These are phyloP conservation scores for Fraxinus floribunda DNA, from an alignment of 305 asterid species.

Conservation along the genomic window DNA sequence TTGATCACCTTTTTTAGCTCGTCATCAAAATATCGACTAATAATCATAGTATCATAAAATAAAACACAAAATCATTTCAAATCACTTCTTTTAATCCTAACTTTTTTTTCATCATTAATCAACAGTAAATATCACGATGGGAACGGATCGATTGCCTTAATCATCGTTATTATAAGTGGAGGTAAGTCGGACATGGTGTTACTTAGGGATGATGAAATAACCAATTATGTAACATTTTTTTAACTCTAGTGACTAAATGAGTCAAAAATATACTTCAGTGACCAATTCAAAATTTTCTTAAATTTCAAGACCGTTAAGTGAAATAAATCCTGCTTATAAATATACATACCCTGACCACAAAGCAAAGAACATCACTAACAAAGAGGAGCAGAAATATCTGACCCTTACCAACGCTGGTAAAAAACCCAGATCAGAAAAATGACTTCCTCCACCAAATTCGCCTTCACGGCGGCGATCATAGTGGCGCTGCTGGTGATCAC, in stretches of 20 bases:
- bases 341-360: not conserved
- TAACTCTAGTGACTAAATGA: not conserved
- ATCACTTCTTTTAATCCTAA: not conserved
- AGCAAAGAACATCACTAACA: not conserved
- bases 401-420: not conserved
- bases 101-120: not conserved
- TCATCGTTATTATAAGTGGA: not conserved
- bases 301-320: not conserved
- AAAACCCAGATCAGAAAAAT: constrained; percentile 1
- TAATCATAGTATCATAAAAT: not conserved
- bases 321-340: not conserved
- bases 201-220: not conserved
- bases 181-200: not conserved
- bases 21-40: not conserved
- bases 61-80: not conserved
- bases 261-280: not conserved
- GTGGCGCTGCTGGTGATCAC: constrained; percentile 23
- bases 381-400: not conserved
- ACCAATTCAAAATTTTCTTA: not conserved
- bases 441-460: constrained; percentile 18
- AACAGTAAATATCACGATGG: not conserved
- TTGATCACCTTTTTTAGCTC: not conserved
- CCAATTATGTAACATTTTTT: not conserved
- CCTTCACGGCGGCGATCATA: constrained; percentile 26
- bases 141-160: not conserved